These are phyloP conservation scores for Ajuga reptans DNA, from an alignment of 305 asterid genomes.

Conservation along the genomic window DNA sequence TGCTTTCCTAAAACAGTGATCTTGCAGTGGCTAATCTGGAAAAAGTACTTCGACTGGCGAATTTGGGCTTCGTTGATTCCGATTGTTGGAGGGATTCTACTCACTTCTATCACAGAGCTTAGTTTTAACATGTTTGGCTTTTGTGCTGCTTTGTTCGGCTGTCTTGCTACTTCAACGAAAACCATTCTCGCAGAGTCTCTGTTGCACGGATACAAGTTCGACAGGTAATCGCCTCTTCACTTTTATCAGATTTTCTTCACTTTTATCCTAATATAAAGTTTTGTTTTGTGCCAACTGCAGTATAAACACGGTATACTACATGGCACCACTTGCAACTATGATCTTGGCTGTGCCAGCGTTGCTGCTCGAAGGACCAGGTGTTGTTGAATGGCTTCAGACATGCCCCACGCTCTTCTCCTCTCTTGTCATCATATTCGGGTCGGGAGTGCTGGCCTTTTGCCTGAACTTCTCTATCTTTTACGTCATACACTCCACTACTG, in stretches of 20 bases:
- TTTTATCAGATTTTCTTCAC: not conserved
- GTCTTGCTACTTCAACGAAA: constrained; percentile 84
- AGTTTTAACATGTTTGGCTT: constrained; percentile 78
- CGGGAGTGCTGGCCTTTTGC: constrained; percentile 77
- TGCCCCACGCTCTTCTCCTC: constrained; percentile 49
- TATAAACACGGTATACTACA: constrained; percentile 85
- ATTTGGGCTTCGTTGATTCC: constrained; percentile 89
- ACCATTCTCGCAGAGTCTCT: constrained; percentile 90
- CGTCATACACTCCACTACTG: constrained; percentile 86
- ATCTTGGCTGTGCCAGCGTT: constrained; percentile 72
- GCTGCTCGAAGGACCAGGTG: constrained; percentile 68
- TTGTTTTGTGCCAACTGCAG: constrained; percentile 32
- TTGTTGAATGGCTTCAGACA: constrained; percentile 51
- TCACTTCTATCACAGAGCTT: constrained; percentile 81
- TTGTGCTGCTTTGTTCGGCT: constrained; percentile 86
- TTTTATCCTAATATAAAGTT: not conserved
- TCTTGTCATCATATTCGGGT: constrained; percentile 56
- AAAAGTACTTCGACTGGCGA: constrained; percentile 70
- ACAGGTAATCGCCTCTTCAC: constrained; percentile 44
- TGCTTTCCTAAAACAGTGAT: constrained; percentile 43
- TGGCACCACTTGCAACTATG: constrained; percentile 91
- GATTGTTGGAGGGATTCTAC: constrained; percentile 93
- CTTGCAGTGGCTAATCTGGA: constrained; percentile 89
- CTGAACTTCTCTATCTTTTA: constrained; percentile 82
- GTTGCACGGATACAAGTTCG: constrained; percentile 83